These are phyloP conservation scores for Zasmidium angulare DNA, from an alignment of 2,329 filamentous ascomycete species.

Conservation along the genomic window DNA sequence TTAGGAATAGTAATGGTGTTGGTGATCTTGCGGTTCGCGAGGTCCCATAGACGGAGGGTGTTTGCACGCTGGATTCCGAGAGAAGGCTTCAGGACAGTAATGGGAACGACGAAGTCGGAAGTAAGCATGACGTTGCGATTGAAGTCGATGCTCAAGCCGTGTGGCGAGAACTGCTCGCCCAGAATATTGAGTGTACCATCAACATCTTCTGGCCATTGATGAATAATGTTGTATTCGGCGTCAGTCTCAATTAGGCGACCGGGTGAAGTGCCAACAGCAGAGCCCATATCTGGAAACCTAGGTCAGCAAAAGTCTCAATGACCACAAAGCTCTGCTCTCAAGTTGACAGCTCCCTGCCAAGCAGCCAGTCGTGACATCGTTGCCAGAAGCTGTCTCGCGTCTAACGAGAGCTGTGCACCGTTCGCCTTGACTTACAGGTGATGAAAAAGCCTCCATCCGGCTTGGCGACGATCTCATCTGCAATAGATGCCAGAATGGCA, in stretches of 20 bases:
- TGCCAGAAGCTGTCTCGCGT: no score
- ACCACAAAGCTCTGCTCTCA: no score
- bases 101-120: constrained; percentile 62
- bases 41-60: constrained; percentile 61
- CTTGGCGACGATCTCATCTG: constrained; percentile 63
- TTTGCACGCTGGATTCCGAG: constrained; percentile 55
- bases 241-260: constrained; percentile 63
- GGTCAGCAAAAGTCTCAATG: no score
- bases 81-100: constrained; percentile 62
- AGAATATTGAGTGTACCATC: constrained; percentile 56
- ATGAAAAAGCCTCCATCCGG: constrained; percentile 63
- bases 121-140: constrained; percentile 59
- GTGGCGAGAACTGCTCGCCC: constrained; percentile 60
- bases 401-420: no score
- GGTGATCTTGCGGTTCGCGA: constrained; percentile 55
- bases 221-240: constrained; percentile 59
- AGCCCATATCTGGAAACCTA: no score
- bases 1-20: constrained; percentile 62
- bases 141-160: constrained; percentile 60
- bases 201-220: constrained; percentile 62
- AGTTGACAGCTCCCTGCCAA: no score
- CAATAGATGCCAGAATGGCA: constrained; percentile 59
- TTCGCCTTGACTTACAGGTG: no score
- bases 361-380: no score
- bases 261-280: constrained; percentile 57